Evolutionary conservation across 2,329 filamentous ascomycete genomes (phyloP), one percentile per base, ranked within the genome.

Genomic region (Pseudopyrenochaeta lycopersici): DNA sequence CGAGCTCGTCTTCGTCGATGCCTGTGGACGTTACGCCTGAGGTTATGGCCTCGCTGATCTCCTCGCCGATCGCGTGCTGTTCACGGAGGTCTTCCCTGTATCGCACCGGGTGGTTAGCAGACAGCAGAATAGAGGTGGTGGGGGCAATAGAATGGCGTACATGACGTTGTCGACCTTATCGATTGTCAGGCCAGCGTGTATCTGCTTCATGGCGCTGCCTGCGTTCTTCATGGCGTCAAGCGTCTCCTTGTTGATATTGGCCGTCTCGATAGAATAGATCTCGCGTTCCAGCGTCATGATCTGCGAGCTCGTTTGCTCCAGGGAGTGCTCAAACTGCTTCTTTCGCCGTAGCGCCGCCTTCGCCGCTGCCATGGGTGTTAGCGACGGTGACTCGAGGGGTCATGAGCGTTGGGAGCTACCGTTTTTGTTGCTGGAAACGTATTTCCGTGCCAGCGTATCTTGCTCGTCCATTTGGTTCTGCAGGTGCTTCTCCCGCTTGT

Each of bases 171-270:
- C 94, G 59, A 99, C 94, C 80, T 96, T 95, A 68, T 97, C 92
- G 60, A 95, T 90, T 43, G 91, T 97, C 63, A 98, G 86, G 61
- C 90, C 90, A 67, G 88, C 89, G 75, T 98, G 92, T 67, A 99
- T 99, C 61, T 89, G 82, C 81, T 93, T 90, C 93, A 99, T 98
- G 31, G 94, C 95, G 56, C 88, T 81, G 62, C 91, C 88, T 10
- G 95, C 94, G 73, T 89, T 89, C 85, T 96, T 89, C 92, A 99
- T 97, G 7, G 93, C 94, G 64, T 89, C 86, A 62, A 98, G 83
- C 11, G 95, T 99, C 82, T 97, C 93, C 79, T 94, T 89, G 83
- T 99, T 99, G 82, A 99, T 97, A 76, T 98, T 99, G 58, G 95
- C 95, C 42, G 93, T 92, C 79, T 99, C 95, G 81, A 99, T 98